A percentile compares a stretch with the other conserved stretches of the same genome.
These are phyloP conservation scores for Alternaria postmessia DNA, from an alignment of 2,329 filamentous ascomycete genomes.

Conservation along the genomic window DNA sequence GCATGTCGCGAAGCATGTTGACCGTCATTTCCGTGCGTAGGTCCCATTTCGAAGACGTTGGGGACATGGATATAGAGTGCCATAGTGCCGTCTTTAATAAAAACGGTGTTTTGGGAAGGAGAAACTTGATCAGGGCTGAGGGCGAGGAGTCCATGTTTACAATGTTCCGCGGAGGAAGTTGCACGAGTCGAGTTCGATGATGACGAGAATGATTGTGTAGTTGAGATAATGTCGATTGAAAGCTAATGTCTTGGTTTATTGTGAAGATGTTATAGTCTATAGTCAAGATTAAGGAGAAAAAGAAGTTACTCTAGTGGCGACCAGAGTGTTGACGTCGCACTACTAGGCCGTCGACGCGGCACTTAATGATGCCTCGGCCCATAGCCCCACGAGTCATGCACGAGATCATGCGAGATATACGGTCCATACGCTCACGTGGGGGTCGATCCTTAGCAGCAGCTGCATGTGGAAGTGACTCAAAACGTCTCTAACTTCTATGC, in stretches of 20 bases:
- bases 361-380: constrained; percentile 20
- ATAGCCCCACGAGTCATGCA: constrained; percentile 14
- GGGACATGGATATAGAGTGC: constrained; percentile 73
- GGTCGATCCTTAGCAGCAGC: not conserved
- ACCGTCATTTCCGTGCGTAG: constrained; percentile 77
- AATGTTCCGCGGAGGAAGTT: not conserved
- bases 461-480: too few species aligned
- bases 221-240: too few species aligned
- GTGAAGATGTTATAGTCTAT: not conserved
- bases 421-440: constrained; percentile 8
- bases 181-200: not conserved
- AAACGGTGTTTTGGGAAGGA: constrained; percentile 61
- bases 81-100: constrained; percentile 68
- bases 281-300: not conserved
- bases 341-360: constrained; percentile 4
- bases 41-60: constrained; percentile 78
- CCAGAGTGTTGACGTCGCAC: constrained; percentile 26
- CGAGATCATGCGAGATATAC: constrained; percentile 7
- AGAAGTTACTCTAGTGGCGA: constrained; percentile 7
- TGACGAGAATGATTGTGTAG: not conserved
- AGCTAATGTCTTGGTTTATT: not conserved
- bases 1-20: constrained; percentile 68
- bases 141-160: constrained; percentile 47
- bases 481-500: not conserved
- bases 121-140: constrained; percentile 43